Evolutionary conservation across 2,329 filamentous ascomycete genomes (phyloP).

Genomic region (Paraphoma chrysanthemicola): DNA sequence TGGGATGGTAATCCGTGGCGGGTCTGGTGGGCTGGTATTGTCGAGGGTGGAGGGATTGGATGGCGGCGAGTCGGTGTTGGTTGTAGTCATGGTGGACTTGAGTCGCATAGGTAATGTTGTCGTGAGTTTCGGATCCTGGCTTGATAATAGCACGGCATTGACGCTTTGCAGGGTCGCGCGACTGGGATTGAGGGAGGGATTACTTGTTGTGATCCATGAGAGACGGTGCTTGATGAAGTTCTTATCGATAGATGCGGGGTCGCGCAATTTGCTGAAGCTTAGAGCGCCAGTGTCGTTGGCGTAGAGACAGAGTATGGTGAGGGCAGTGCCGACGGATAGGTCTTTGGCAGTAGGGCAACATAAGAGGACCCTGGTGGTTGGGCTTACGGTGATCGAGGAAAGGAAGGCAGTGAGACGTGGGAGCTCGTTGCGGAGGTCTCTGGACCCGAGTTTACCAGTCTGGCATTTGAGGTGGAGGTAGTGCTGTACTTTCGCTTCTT

Average conservation of each 20-base stretch:
- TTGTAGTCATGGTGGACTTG: neutral
- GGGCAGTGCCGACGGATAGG: constrained; percentile 76
- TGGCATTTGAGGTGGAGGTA: constrained; percentile 69
- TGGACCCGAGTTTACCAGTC: constrained; percentile 77
- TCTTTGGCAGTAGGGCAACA: constrained; percentile 82
- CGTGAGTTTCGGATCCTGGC: constrained; percentile 1
- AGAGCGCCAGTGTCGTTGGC: constrained; percentile 68
- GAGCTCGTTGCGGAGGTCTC: constrained; percentile 78
- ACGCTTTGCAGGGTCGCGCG: constrained; percentile 87
- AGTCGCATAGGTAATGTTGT: neutral
- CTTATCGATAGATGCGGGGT: constrained; percentile 66
- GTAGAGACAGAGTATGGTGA: constrained; percentile 78
- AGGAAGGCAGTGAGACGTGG: constrained; percentile 66
- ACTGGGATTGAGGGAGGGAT: constrained; percentile 82
- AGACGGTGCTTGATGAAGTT: constrained; percentile 76
- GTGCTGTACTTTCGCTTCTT: constrained; percentile 44
- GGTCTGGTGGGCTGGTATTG: neutral
- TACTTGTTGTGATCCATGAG: constrained; percentile 80
- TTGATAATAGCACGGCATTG: constrained; percentile 81
- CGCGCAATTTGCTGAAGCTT: neutral
- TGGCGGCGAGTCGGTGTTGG: neutral
- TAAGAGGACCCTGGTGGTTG: constrained; percentile 49
- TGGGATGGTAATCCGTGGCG: neutral
- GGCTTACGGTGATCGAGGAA: constrained; percentile 1
- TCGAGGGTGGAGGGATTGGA: too few relatives aligned